These are phyloP conservation scores for Chloranthus sessilifolius DNA, from an alignment of 164 flowering plant genomes.

Conservation along the genomic window DNA sequence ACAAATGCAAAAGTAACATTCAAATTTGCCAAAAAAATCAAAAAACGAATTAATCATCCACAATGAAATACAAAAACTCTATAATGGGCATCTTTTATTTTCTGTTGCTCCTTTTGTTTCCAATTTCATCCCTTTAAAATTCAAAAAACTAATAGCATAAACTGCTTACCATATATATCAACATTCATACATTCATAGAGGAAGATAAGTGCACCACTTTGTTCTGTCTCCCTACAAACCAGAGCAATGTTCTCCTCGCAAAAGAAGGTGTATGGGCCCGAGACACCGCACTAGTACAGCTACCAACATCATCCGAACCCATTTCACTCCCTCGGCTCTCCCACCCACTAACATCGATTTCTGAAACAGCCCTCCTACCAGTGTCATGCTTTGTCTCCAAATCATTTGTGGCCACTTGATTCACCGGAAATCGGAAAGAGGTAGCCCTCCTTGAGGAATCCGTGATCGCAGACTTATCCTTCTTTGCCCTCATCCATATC, in stretches of 20 bases:
- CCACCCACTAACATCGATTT: constrained; percentile 35
- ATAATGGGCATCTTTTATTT: too few relatives aligned
- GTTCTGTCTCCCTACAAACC: constrained; percentile 69
- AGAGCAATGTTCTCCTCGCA: constrained; percentile 54
- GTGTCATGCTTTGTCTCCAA: constrained; percentile 24
- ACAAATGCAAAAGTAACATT: too few relatives aligned
- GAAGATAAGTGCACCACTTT: constrained; percentile 67
- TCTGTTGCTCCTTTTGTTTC: neutral
- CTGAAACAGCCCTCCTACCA: constrained; percentile 32
- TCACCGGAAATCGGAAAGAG: constrained; percentile 48
- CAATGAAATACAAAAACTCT: constrained; percentile 4
- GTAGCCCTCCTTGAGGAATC: constrained; percentile 51
- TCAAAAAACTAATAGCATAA: constrained; percentile 13
- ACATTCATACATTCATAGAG: constrained; percentile 27
- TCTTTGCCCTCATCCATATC: constrained; percentile 64
- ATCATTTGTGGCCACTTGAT: constrained; percentile 18
- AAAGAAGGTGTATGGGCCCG: constrained; percentile 45
- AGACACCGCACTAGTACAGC: constrained; percentile 40
- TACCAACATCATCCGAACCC: constrained; percentile 42
- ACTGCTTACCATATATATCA: neutral
- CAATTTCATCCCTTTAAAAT: constrained; percentile 11
- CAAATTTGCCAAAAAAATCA: too few relatives aligned
- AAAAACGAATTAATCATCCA: too few relatives aligned
- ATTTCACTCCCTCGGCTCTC: too few relatives aligned
- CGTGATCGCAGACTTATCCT: constrained; percentile 24